Percentiles rank a stretch among this genome's conserved stretches.
These are phyloP conservation scores for Haplosporangium gracile DNA, from an alignment of 192 early-diverging fungal genomes.

Conservation along the genomic window DNA sequence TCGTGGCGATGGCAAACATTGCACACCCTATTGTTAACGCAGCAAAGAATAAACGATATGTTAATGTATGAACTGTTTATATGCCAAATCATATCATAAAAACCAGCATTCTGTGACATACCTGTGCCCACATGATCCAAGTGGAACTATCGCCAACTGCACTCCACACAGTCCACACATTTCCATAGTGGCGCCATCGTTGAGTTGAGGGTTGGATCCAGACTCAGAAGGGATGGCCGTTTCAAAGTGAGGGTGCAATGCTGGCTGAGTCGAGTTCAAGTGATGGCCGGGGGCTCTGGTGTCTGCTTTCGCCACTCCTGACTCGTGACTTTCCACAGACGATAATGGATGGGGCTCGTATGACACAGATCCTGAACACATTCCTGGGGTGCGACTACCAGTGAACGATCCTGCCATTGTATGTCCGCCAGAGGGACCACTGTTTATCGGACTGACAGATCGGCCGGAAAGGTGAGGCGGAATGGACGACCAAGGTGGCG, in stretches of 20 bases:
- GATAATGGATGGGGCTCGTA: background rate
- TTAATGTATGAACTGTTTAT: background rate
- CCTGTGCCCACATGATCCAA: conserved; percentile 49
- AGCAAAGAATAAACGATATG: background rate
- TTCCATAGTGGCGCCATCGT: background rate
- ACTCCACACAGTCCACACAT: conserved; percentile 38
- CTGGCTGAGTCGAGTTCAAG: background rate
- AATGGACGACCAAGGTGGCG: background rate
- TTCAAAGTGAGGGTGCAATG: conserved; percentile 19
- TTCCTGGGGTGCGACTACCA: background rate
- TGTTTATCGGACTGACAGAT: background rate
- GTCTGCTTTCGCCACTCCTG: background rate
- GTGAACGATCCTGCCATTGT: background rate
- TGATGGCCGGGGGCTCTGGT: background rate
- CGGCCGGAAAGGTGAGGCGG: background rate
- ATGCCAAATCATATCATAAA: background rate
- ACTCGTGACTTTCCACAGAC: background rate
- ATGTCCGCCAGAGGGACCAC: background rate
- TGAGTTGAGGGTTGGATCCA: background rate
- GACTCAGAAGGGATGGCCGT: background rate
- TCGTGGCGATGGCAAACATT: conserved; percentile 42
- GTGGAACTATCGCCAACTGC: conserved; percentile 11
- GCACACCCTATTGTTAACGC: conserved; percentile 21
- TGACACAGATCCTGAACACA: background rate
- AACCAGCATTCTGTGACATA: conserved; percentile 3